Evolutionary conservation across 169 alveolate species (phyloP).

Genomic region (Eimeria acervulina): DNA sequence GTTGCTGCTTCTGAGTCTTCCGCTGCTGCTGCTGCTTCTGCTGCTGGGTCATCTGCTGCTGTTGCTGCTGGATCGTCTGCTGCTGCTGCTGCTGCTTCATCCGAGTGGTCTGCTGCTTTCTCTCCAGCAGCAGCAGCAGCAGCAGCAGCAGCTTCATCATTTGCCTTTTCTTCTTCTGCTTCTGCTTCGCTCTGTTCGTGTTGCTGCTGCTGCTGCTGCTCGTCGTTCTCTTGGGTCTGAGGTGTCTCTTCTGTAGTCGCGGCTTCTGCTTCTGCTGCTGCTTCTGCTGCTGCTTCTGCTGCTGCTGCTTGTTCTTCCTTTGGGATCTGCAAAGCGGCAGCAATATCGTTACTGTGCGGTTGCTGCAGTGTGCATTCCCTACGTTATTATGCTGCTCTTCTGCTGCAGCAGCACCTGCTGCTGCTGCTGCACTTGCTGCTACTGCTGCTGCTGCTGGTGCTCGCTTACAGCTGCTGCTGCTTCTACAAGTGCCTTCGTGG

Average conservation of each 20-base stretch:
- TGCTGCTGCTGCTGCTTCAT: neutral
- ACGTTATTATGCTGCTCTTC: too few species aligned
- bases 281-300: neutral
- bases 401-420: too few species aligned
- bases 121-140: neutral
- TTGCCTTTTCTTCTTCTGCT: neutral
- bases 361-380: too few species aligned
- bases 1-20: too few species aligned
- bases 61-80: too few species aligned
- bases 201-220: neutral
- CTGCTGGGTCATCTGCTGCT: too few species aligned
- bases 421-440: neutral
- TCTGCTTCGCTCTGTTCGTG: neutral
- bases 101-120: neutral
- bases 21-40: too few species aligned
- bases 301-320: neutral
- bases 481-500: neutral
- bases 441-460: conserved; percentile 7
- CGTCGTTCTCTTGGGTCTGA: too few species aligned
- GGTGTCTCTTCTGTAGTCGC: neutral
- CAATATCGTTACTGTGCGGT: too few species aligned
- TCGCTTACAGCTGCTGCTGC: neutral
- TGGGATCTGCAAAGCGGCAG: too few species aligned
- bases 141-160: conserved; percentile 1
- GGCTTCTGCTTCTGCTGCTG: conserved; percentile 32